phyloP scores from a whole-genome alignment of 257 asterid genomes.

The Striga asiatica region DNA sequence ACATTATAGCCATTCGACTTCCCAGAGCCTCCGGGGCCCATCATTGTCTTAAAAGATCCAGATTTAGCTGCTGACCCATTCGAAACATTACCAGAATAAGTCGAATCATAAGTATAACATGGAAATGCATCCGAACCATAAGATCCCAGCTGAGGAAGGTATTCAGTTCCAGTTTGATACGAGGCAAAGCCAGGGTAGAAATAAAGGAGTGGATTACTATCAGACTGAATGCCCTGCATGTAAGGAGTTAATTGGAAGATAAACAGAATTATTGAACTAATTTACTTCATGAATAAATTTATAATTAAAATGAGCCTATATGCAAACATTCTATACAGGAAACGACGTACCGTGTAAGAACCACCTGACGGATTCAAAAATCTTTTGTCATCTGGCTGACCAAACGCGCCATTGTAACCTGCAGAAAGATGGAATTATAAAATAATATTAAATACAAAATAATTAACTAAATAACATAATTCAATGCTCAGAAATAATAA shows the following conservation, averaged over 20 bases:
- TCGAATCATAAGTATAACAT: constrained; percentile 31
- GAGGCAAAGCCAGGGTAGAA: constrained; percentile 49
- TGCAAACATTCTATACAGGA: not conserved
- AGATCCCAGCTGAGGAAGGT: constrained; percentile 32
- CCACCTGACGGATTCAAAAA: constrained; percentile 26
- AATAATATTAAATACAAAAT: not conserved
- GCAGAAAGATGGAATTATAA: constrained; percentile 4
- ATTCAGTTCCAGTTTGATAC: constrained; percentile 38
- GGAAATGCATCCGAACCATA: constrained; percentile 43
- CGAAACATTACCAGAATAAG: constrained; percentile 31
- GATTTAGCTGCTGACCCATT: constrained; percentile 22
- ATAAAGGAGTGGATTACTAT: constrained; percentile 33
- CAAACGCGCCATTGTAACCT: constrained; percentile 40
- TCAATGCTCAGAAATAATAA: not conserved
- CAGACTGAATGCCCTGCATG: constrained; percentile 37
- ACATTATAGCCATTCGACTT: constrained; percentile 26
- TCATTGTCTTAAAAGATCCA: constrained; percentile 22
- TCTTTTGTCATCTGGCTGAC: constrained; percentile 43
- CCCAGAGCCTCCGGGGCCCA: constrained; percentile 29
- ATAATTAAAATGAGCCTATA: not conserved
- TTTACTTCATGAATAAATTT: no score
- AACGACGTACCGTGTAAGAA: constrained; percentile 32
- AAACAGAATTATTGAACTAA: not conserved
- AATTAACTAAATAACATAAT: not conserved
- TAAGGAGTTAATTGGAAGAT: not conserved